These are phyloP conservation scores for Anastatica hierochuntica DNA, from an alignment of 345 rosid species.

Conservation along the genomic window DNA sequence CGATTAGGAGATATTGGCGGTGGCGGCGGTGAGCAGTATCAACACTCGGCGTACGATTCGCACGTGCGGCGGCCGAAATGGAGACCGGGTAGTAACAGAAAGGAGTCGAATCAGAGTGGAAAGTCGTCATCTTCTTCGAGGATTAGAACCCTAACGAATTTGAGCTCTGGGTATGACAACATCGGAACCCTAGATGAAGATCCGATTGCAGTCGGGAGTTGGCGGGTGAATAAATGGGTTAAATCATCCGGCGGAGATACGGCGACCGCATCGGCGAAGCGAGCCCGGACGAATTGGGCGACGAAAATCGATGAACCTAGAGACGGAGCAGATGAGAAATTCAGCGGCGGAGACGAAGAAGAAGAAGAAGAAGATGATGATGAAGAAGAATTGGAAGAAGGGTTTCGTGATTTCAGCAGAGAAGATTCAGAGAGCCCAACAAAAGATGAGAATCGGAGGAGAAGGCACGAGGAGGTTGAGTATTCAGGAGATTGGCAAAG, in stretches of 20 bases:
- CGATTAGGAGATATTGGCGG: slow-evolving; percentile 90
- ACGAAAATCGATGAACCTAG: slow-evolving; percentile 29
- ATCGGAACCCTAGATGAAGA: slow-evolving; percentile 55
- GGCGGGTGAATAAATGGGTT: slow-evolving; percentile 43
- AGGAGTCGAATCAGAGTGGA: slow-evolving; percentile 16
- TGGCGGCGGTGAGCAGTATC: slow-evolving; percentile 67
- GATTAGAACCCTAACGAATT: slow-evolving; percentile 49
- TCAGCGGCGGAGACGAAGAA: slow-evolving; percentile 46
- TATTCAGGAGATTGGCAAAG: slow-evolving; percentile 36
- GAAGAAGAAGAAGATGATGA: slow-evolving; percentile 44
- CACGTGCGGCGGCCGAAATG: slow-evolving; percentile 33
- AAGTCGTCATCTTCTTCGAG: slow-evolving; percentile 37
- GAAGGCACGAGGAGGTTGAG: slow-evolving; percentile 32
- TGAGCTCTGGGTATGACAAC: slow-evolving; percentile 33
- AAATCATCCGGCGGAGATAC: slow-evolving; percentile 13
- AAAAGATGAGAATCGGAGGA: slow-evolving; percentile 35
- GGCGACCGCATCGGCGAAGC: slow-evolving; percentile 28
- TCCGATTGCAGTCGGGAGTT: slow-evolving; percentile 50
- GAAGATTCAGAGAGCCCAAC: slow-evolving; percentile 62
- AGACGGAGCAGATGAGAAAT: slow-evolving; percentile 38
- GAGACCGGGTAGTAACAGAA: slow-evolving; percentile 29
- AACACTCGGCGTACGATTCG: slow-evolving; percentile 34
- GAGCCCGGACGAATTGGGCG: slow-evolving; percentile 57
- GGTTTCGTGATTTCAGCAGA: slow-evolving; percentile 40
- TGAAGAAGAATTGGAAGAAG: slow-evolving; percentile 41